phyloP scores from a whole-genome alignment of 1,139 yeast genomes.

The Magnusiomyces ingens region DNA sequence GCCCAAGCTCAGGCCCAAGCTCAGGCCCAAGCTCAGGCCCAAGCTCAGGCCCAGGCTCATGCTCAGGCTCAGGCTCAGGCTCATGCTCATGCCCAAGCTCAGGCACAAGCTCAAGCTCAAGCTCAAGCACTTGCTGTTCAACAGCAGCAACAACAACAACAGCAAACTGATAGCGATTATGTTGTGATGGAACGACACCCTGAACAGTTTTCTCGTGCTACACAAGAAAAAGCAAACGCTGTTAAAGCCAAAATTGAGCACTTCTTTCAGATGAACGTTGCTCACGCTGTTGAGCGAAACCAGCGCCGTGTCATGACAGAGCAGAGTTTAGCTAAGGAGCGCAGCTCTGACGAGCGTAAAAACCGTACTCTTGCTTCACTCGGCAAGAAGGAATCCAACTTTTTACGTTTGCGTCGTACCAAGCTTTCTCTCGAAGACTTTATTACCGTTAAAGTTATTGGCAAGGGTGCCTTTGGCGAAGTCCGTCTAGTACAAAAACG shows the following conservation, averaged over 20 bases:
- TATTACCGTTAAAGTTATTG: slow-evolving; percentile 63
- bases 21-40: too few species aligned
- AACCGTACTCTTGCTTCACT: slow-evolving; percentile 57
- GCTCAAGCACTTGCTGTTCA: slow-evolving; percentile 14
- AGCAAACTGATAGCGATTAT: slow-evolving; percentile 33
- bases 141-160: slow-evolving; percentile 12
- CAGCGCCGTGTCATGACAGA: slow-evolving; percentile 61
- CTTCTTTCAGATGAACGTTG: slow-evolving; percentile 61
- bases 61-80: slow-evolving; percentile 18
- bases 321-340: slow-evolving; percentile 49
- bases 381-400: slow-evolving; percentile 62
- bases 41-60: background rate
- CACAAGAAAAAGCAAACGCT: slow-evolving; percentile 59
- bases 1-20: slow-evolving; percentile 11
- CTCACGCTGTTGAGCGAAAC: slow-evolving; percentile 65
- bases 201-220: slow-evolving; percentile 48
- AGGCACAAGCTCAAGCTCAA: slow-evolving; percentile 13
- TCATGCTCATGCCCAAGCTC: slow-evolving; percentile 18
- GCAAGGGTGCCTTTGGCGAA: slow-evolving; percentile 75
- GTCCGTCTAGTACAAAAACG: slow-evolving; percentile 64
- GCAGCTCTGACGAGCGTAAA: slow-evolving; percentile 59
- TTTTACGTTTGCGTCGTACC: slow-evolving; percentile 58
- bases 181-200: slow-evolving; percentile 86
- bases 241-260: slow-evolving; percentile 59
- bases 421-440: slow-evolving; percentile 58